A percentile compares a stretch with the other conserved stretches of the same genome.
phyloP scores from a whole-genome alignment of 2,329 filamentous ascomycete species.

The Fusarium compactum region DNA sequence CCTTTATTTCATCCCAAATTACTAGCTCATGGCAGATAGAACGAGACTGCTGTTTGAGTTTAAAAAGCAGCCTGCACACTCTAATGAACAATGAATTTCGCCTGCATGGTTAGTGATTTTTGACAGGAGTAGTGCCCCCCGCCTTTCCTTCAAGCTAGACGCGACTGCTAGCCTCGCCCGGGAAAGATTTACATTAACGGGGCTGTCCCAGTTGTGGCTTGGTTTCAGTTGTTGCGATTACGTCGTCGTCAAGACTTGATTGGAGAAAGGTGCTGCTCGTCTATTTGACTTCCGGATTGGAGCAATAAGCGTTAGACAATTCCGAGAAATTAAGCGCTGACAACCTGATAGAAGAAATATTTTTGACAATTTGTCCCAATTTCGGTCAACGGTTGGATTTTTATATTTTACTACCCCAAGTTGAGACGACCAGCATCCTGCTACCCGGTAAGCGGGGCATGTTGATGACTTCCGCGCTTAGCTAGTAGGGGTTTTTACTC shows the following conservation, averaged over 20 bases:
- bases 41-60: no score
- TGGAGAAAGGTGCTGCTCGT: neutral
- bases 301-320: neutral
- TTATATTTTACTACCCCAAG: neutral
- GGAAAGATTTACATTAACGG: neutral
- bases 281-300: neutral
- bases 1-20: no score
- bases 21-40: no score
- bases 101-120: neutral
- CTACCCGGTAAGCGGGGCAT: neutral
- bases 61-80: no score
- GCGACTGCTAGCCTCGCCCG: neutral
- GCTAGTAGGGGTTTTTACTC: neutral
- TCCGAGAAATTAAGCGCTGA: no score
- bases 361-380: no score
- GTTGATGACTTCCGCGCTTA: neutral
- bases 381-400: no score
- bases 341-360: no score
- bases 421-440: neutral
- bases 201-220: neutral
- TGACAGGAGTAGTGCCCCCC: neutral
- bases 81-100: no score
- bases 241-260: neutral
- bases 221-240: neutral
- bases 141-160: neutral